Percentiles rank a stretch among this genome's conserved stretches.
Evolutionary conservation across 2,329 filamentous ascomycete genomes (phyloP).

Genomic region (Aspergillus sp.): DNA sequence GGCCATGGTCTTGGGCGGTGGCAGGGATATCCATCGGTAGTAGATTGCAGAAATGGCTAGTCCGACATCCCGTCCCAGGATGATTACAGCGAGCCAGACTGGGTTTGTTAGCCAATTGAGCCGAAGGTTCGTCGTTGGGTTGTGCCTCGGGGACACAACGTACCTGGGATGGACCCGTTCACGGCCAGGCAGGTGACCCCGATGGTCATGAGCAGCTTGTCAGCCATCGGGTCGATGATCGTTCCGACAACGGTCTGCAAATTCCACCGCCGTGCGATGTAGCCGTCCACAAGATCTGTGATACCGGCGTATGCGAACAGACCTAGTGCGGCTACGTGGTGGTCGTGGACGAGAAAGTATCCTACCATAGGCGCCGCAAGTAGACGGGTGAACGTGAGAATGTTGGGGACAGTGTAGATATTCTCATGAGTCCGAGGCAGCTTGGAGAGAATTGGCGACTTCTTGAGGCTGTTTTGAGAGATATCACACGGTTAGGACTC

Average conservation of each 20-base stretch:
- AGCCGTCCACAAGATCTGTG: constrained; percentile 91
- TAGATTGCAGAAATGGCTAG: constrained; percentile 86
- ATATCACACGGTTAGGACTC: constrained; percentile 18
- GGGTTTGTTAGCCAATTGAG: neutral
- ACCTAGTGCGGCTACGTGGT: constrained; percentile 74
- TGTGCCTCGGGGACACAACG: constrained; percentile 30
- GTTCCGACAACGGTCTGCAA: constrained; percentile 92
- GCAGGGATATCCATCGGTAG: constrained; percentile 92
- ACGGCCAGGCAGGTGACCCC: constrained; percentile 81
- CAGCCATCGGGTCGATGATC: constrained; percentile 94
- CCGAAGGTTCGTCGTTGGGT: neutral
- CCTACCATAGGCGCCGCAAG: constrained; percentile 80
- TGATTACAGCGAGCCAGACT: constrained; percentile 88
- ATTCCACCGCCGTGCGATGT: constrained; percentile 85
- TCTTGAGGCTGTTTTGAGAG: constrained; percentile 26
- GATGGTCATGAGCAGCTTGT: constrained; percentile 94
- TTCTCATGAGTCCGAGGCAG: constrained; percentile 67
- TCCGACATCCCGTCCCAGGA: constrained; percentile 83
- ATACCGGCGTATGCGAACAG: constrained; percentile 92
- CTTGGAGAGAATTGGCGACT: constrained; percentile 35
- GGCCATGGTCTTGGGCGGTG: constrained; percentile 85
- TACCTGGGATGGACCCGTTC: constrained; percentile 79
- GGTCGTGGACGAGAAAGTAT: constrained; percentile 82
- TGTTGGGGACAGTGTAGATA: constrained; percentile 95
- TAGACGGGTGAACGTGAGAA: constrained; percentile 85